Percentiles rank a stretch among this genome's conserved stretches.
Evolutionary conservation across 768 basidiomycete species (phyloP).

Genomic region (Leucocoprinus sp.): DNA sequence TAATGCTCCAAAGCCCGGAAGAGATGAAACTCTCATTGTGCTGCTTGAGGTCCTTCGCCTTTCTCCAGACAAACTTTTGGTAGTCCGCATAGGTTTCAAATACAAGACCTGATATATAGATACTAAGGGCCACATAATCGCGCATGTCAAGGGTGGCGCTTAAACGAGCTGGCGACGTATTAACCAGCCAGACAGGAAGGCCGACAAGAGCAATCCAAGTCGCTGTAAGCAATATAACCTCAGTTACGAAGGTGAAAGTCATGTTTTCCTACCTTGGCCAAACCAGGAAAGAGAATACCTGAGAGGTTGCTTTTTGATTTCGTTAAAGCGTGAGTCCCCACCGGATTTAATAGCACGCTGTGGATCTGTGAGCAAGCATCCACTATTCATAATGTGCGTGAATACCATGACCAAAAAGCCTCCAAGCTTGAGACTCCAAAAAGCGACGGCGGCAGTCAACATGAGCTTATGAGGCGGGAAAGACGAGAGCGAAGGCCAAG

Average conservation of each 20-base stretch:
- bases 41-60: constrained; percentile 47
- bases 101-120: constrained; percentile 50
- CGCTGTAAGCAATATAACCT: constrained; percentile 23
- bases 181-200: constrained; percentile 60
- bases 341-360: constrained; percentile 40
- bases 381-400: neutral
- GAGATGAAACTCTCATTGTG: constrained; percentile 68
- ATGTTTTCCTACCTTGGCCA: constrained; percentile 36
- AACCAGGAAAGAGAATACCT: constrained; percentile 56
- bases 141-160: constrained; percentile 45
- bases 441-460: constrained; percentile 42
- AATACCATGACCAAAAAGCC: constrained; percentile 44
- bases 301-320: constrained; percentile 33
- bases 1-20: constrained; percentile 57
- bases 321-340: constrained; percentile 59
- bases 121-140: constrained; percentile 45
- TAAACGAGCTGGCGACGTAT: constrained; percentile 38
- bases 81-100: constrained; percentile 57
- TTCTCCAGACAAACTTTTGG: constrained; percentile 60
- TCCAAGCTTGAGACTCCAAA: constrained; percentile 62
- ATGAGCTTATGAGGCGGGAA: constrained; percentile 59
- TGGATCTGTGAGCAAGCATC: neutral
- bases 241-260: neutral
- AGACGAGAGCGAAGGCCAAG: constrained; percentile 33
- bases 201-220: constrained; percentile 65